These are phyloP conservation scores for Dactylella cylindrospora DNA, from an alignment of 2,329 filamentous ascomycete species.

Conservation along the genomic window DNA sequence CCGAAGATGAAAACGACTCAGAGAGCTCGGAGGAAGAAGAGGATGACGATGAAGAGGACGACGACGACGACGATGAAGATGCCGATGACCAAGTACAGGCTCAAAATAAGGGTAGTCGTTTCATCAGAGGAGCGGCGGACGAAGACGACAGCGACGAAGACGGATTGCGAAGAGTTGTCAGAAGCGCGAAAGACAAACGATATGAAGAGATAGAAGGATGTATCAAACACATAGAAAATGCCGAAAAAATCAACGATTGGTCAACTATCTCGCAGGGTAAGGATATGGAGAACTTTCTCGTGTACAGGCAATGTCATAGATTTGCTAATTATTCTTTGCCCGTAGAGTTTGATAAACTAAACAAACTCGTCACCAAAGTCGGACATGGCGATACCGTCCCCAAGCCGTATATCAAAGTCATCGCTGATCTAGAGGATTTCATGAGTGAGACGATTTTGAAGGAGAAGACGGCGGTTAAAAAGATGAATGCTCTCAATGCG, in stretches of 20 bases:
- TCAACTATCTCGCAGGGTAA: slow-evolving; percentile 83
- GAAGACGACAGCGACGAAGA: slow-evolving; percentile 82
- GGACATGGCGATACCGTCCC: slow-evolving; percentile 75
- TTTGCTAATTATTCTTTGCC: background rate
- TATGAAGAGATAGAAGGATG: slow-evolving; percentile 88
- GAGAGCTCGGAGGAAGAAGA: slow-evolving; percentile 53
- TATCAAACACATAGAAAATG: slow-evolving; percentile 91
- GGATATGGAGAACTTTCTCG: slow-evolving; percentile 50
- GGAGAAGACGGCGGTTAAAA: slow-evolving; percentile 93
- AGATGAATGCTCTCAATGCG: slow-evolving; percentile 96
- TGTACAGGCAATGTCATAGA: slow-evolving; percentile 6
- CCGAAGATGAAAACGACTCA: slow-evolving; percentile 36
- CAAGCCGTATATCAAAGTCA: slow-evolving; percentile 87
- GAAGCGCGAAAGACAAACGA: slow-evolving; percentile 97
- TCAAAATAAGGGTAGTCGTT: slow-evolving; percentile 75
- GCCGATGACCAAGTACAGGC: slow-evolving; percentile 57
- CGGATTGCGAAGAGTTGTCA: slow-evolving; percentile 81
- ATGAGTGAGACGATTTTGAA: slow-evolving; percentile 93
- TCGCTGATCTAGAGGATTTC: slow-evolving; percentile 90
- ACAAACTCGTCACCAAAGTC: slow-evolving; percentile 79
- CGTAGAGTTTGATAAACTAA: slow-evolving; percentile 90
- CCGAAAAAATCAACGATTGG: slow-evolving; percentile 97
- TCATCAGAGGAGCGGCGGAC: slow-evolving; percentile 76
- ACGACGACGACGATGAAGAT: slow-evolving; percentile 60
- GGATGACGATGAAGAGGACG: slow-evolving; percentile 59